A percentile compares a stretch with the other conserved stretches of the same genome.
Evolutionary conservation across 2,329 filamentous ascomycete species (phyloP).

Genomic region (Didymella exigua): DNA sequence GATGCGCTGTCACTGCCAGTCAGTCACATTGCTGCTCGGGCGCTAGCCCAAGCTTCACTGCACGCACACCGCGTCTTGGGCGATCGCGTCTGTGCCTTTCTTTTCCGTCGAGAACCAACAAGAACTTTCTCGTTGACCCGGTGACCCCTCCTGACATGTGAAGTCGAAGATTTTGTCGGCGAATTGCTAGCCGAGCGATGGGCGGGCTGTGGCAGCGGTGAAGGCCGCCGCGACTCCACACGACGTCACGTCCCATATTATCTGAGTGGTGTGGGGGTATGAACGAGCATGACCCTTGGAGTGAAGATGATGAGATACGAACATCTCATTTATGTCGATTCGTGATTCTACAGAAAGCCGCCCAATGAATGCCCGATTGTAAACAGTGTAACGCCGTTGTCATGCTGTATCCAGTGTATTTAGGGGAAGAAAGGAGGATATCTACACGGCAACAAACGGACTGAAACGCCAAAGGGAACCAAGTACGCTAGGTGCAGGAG

Average conservation of each 20-base stretch:
- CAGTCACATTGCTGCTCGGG: slow-evolving; percentile 1
- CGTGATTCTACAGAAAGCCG: background rate
- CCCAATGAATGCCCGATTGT: slow-evolving; percentile 8
- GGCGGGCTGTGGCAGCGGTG: slow-evolving; percentile 10
- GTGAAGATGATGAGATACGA: background rate
- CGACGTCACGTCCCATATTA: slow-evolving; percentile 3
- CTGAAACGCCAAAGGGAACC: background rate
- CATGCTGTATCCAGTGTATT: slow-evolving; percentile 14
- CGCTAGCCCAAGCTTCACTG: slow-evolving; percentile 11
- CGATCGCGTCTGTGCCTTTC: slow-evolving; percentile 15
- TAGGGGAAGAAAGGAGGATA: slow-evolving; percentile 3
- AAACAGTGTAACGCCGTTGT: slow-evolving; percentile 9
- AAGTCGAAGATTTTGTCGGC: slow-evolving; percentile 8
- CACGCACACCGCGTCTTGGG: slow-evolving; percentile 13
- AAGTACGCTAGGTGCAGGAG: background rate
- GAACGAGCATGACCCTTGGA: slow-evolving; percentile 9
- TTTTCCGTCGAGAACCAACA: slow-evolving; percentile 8
- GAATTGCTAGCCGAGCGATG: slow-evolving; percentile 12
- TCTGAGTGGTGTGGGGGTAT: background rate
- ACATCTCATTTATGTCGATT: slow-evolving; percentile 1
- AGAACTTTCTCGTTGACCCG: slow-evolving; percentile 10
- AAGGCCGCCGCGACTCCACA: slow-evolving; percentile 1
- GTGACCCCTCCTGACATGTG: slow-evolving; percentile 15
- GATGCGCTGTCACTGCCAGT: slow-evolving; percentile 17
- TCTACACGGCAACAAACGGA: background rate